Conservation (phyloP, 495 filamentous ascomycete genomes). For the Poronia punctata region DNA sequence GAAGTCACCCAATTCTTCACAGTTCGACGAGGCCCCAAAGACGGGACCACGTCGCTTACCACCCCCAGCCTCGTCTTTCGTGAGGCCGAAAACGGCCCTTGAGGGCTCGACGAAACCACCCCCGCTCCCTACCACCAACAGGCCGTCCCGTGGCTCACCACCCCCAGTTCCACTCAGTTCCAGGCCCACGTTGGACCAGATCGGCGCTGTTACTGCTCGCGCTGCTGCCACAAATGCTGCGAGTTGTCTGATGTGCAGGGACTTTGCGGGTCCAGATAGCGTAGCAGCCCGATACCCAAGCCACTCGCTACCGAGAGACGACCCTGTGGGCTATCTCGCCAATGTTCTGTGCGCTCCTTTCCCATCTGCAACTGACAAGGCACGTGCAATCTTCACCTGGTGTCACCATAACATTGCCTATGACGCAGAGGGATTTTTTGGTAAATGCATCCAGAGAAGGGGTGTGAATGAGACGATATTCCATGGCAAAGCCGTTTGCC, state of each 20-base stretch:
- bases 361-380: constrained; percentile 76
- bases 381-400: constrained; percentile 89
- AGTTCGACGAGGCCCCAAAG: constrained; percentile 17
- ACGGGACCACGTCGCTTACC: constrained; percentile 30
- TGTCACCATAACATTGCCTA: constrained; percentile 89
- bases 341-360: constrained; percentile 72
- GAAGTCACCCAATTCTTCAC: constrained; percentile 16
- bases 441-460: constrained; percentile 52
- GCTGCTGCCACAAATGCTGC: constrained; percentile 22
- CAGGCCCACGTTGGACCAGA: constrained; percentile 36
- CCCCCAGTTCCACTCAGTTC: constrained; percentile 42
- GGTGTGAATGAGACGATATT: constrained; percentile 61
- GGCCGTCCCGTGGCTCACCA: constrained; percentile 22
- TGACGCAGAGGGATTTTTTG: constrained; percentile 71
- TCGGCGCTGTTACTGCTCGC: constrained; percentile 31
- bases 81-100: constrained; percentile 15
- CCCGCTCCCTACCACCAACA: constrained; percentile 4
- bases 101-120: constrained; percentile 12
- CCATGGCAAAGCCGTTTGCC: constrained; percentile 78
- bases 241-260: constrained; percentile 70
- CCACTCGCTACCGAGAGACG: constrained; percentile 55
- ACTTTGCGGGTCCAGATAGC: constrained; percentile 74
- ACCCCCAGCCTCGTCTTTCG: constrained; percentile 28
- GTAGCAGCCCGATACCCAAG: constrained; percentile 74
- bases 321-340: constrained; percentile 63